Conservation (phyloP, 805 yeast genomes). For the Candida easanensis region DNA sequence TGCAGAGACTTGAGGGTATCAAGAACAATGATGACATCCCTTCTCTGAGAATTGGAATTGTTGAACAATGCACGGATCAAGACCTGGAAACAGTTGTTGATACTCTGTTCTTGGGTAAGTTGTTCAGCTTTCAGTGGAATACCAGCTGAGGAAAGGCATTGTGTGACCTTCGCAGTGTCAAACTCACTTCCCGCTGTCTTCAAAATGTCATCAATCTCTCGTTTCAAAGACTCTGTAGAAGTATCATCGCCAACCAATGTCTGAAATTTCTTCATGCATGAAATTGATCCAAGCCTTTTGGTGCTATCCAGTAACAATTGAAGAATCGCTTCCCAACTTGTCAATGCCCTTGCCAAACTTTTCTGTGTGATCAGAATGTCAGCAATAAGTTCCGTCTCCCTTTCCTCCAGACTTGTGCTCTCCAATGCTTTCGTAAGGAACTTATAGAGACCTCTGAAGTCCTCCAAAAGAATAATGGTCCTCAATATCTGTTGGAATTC, state of each 20-base stretch:
- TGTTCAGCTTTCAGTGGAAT: conserved; percentile 11
- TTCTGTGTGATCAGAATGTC: conserved; percentile 14
- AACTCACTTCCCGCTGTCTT: conserved; percentile 2
- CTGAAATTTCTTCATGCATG: conserved; percentile 13
- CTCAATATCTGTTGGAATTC: conserved; percentile 27
- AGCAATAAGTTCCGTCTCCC: conserved; percentile 17
- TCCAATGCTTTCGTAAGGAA: conserved; percentile 18
- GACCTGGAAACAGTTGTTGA: conserved; percentile 23
- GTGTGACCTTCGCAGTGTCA: conserved; percentile 1
- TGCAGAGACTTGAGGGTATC: conserved; percentile 22
- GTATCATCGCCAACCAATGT: neutral
- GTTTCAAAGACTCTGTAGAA: neutral
- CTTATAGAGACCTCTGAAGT: conserved; percentile 26
- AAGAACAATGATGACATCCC: conserved; percentile 19
- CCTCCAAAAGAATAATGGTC: conserved; percentile 18
- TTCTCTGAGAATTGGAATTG: conserved; percentile 9
- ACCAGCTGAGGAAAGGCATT: conserved; percentile 4
- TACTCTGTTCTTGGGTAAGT: conserved; percentile 12
- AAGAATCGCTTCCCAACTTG: conserved; percentile 2
- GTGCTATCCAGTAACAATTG: conserved; percentile 4
- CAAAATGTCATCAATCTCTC: conserved; percentile 9
- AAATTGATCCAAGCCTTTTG: conserved; percentile 4
- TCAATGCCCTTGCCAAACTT: neutral
- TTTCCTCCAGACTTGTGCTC: conserved; percentile 18
- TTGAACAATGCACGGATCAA: conserved; percentile 23